Conservation (phyloP, 2,329 filamentous ascomycete genomes). For the Diaporthe sp. region DNA sequence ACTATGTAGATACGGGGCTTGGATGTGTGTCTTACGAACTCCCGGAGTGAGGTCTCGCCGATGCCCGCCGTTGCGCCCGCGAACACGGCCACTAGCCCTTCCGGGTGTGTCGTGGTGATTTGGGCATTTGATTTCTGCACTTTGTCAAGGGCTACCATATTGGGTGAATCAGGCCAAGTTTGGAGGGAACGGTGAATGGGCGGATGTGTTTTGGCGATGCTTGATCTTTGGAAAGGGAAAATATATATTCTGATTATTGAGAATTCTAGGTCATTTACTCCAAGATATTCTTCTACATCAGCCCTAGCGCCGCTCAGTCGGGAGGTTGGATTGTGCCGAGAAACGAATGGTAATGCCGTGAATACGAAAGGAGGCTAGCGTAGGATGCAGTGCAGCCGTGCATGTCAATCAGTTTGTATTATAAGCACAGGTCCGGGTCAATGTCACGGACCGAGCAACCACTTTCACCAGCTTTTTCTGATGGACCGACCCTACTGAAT, state of each 20-base stretch:
- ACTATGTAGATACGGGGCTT: conserved; percentile 64
- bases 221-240: too few species aligned
- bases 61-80: conserved; percentile 69
- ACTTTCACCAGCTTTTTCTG: not conserved
- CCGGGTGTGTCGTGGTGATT: conserved; percentile 45
- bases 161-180: not conserved
- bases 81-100: conserved; percentile 60
- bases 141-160: conserved; percentile 26
- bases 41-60: conserved; percentile 60
- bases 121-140: conserved; percentile 53
- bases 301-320: not conserved
- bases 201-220: not conserved
- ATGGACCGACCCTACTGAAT: not conserved
- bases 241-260: not conserved
- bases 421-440: too few species aligned
- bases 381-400: not conserved
- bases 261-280: not conserved
- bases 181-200: not conserved
- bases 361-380: conserved; percentile 25
- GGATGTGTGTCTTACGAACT: conserved; percentile 55
- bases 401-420: not conserved
- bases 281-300: not conserved
- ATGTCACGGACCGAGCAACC: too few species aligned
- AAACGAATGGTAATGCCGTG: conserved; percentile 13
- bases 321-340: conserved; percentile 12